phyloP scores from a whole-genome alignment of 2,329 filamentous ascomycete genomes.

The Leptographium radiaticola region DNA sequence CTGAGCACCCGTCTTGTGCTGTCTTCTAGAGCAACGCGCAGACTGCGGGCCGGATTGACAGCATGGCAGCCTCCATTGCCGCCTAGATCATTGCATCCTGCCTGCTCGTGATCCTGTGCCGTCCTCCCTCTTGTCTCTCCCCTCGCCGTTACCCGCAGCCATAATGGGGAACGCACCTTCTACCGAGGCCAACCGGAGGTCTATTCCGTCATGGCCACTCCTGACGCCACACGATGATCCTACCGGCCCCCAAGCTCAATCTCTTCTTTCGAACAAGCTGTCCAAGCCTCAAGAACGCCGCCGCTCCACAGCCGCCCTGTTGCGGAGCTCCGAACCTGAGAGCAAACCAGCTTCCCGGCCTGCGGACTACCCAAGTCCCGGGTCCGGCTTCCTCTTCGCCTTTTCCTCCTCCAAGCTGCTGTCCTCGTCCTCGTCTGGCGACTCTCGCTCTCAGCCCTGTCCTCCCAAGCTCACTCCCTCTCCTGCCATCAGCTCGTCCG shows the following conservation, averaged over 20 bases:
- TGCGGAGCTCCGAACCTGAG: conserved; percentile 21
- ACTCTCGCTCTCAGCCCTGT: background rate
- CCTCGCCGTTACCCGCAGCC: conserved; percentile 4
- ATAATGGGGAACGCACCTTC: conserved; percentile 40
- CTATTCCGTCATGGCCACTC: conserved; percentile 3
- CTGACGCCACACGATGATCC: background rate
- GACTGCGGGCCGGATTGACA: conserved; percentile 19
- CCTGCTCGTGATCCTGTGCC: conserved; percentile 14
- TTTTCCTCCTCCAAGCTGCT: background rate
- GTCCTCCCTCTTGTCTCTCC: background rate
- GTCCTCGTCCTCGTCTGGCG: background rate
- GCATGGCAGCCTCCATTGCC: conserved; percentile 26
- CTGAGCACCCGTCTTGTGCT: conserved; percentile 7
- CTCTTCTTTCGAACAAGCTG: conserved; percentile 26
- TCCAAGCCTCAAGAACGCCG: conserved; percentile 34
- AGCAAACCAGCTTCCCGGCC: conserved; percentile 13
- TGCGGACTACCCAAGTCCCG: conserved; percentile 15
- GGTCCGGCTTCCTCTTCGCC: conserved; percentile 11
- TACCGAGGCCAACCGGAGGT: conserved; percentile 25
- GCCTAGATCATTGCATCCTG: conserved; percentile 15
- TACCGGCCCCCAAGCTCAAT: background rate
- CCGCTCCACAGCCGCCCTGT: conserved; percentile 27
- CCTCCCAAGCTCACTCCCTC: conserved; percentile 7
- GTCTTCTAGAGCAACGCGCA: conserved; percentile 2
- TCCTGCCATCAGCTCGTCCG: background rate